Base-by-base conservation (phyloP, 805 yeast genomes). In the Hyphopichia homilentoma region DNA sequence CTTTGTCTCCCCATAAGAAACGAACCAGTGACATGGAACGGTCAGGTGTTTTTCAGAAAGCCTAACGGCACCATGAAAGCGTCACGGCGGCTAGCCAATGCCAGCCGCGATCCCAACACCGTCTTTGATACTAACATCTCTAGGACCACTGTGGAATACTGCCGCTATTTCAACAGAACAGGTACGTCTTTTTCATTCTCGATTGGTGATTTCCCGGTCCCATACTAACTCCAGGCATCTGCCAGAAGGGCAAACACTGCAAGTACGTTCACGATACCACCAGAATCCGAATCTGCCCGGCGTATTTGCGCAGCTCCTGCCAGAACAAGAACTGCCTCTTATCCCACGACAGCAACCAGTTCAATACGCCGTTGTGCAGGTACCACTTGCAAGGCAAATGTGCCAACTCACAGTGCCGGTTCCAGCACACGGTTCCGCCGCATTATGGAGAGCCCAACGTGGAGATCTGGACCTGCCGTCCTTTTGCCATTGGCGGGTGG, bases 401-500 rank as follows among this genome's bases (percentile, higher is more conserved):
- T 38, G 37, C 35, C 26, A 60, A 59, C 7, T 74, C 79, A 6
- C 50, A 72, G 14, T 84, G 94, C 44, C 57, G 48, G 27, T 80
- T 69, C 46, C 74, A 58, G 43, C 68, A 72, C 28, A 46, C 46
- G 4, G 54, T 60, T 54, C 45, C 86, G 50, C 45, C 59, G 65
- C 21, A 84, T 70, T 55, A 70, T 65, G 60, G 46, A 46, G 32
- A 75, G 66, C 23, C 54, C 43, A 17, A 45, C 52, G 27, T 39
- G 26, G 68, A 62, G 18, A 57, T 77, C 3, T 57, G 65, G 48
- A 62, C 76, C 1, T 84, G 95, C 48, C 63, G 85, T 15, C 77
- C 73, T 18, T 85, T 84, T 60, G 72, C 89, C 4, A 45, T 79
- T 21, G 74, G 75, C 12, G 88, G 89, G 1, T 82, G 73, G 59